phyloP scores from a whole-genome alignment of 1,284 basidiomycete genomes.

The Apiotrichum brassicae region DNA sequence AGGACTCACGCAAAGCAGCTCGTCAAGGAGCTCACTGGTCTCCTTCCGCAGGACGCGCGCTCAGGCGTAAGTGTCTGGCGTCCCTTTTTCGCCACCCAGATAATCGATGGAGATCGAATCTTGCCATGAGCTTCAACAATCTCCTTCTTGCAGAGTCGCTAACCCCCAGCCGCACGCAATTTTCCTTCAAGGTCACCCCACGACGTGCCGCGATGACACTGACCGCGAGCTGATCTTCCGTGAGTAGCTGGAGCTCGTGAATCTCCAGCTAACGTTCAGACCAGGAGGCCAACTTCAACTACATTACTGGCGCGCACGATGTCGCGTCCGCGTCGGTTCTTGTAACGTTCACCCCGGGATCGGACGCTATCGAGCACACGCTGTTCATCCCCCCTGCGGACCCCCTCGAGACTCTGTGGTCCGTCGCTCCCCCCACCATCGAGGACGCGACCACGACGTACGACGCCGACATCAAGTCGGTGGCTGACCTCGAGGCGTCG shows the following conservation, averaged over 20 bases:
- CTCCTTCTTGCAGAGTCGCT: no score
- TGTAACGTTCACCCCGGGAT: conserved; percentile 53
- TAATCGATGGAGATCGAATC: no score
- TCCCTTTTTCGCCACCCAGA: background rate
- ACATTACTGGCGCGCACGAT: conserved; percentile 65
- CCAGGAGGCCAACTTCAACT: conserved; percentile 81
- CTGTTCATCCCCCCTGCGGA: conserved; percentile 70
- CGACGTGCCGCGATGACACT: conserved; percentile 71
- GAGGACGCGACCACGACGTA: conserved; percentile 55
- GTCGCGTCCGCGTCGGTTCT: conserved; percentile 64
- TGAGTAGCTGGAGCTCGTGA: conserved; percentile 29
- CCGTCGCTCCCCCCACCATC: conserved; percentile 68
- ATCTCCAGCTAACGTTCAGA: conserved; percentile 18
- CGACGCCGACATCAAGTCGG: conserved; percentile 57
- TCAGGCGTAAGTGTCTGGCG: conserved; percentile 21
- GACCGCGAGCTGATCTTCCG: conserved; percentile 76
- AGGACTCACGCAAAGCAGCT: conserved; percentile 40
- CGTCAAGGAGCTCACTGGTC: conserved; percentile 28
- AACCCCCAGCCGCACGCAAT: conserved; percentile 32
- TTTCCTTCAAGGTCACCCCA: conserved; percentile 48
- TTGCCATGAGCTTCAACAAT: no score
- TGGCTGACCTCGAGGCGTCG: conserved; percentile 49
- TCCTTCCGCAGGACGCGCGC: conserved; percentile 24
- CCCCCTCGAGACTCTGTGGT: conserved; percentile 73
- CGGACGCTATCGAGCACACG: conserved; percentile 45